These are phyloP conservation scores for Aspergillus texensis DNA, from an alignment of 2,329 filamentous ascomycete genomes.

Conservation along the genomic window DNA sequence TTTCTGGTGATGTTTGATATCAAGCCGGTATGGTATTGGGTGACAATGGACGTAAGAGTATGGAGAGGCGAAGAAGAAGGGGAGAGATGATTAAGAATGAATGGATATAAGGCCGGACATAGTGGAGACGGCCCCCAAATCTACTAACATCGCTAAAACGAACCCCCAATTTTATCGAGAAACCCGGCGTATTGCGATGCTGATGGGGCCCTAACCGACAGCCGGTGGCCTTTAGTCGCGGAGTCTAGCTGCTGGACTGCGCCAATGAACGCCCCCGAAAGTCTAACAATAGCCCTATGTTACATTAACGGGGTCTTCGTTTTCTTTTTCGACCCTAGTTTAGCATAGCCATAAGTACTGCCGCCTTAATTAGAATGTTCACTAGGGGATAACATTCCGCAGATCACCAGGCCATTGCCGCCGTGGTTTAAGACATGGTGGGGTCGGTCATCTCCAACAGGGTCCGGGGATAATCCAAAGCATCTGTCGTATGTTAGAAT, in stretches of 20 bases:
- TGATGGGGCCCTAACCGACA: neutral
- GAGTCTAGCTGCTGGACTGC: neutral
- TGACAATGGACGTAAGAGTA: neutral
- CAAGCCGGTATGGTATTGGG: neutral
- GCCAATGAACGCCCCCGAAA: neutral
- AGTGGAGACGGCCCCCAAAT: neutral
- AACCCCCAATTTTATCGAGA: neutral
- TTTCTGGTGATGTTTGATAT: neutral
- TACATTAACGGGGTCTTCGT: neutral
- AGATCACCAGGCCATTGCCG: neutral
- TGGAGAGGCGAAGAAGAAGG: neutral
- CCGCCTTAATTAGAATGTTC: neutral
- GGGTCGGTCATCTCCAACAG: neutral
- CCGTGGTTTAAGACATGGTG: neutral
- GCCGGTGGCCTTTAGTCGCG: neutral
- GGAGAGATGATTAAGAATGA: neutral
- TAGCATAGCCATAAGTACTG: neutral
- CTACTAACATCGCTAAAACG: neutral
- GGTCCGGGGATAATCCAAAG: neutral
- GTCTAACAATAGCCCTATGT: neutral
- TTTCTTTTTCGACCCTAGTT: neutral
- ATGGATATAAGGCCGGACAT: neutral
- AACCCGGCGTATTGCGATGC: neutral
- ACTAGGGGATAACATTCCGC: neutral
- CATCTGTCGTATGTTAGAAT: neutral